Base-by-base conservation (phyloP, 441 rosid genomes). In the Rhodomyrtus psidioides region DNA sequence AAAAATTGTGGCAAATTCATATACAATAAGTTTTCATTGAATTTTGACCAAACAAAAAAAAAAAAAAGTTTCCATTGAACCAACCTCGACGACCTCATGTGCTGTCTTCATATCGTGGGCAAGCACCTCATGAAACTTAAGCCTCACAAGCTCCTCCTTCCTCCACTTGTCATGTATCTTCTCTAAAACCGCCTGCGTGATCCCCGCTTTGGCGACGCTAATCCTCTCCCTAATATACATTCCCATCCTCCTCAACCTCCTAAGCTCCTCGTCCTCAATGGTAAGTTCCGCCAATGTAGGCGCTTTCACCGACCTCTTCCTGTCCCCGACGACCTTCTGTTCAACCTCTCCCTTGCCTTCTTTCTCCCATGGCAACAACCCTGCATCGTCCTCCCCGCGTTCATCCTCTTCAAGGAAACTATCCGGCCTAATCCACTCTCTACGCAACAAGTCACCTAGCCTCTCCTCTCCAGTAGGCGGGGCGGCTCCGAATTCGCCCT, bases 91-190 rank as follows among this genome's bases (percentile, higher is more conserved):
- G 44, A 97, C 92, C 91, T 95, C 97, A 53, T 96, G 98, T 1
- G 98, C 99, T 28, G 98, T 97, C 90, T 88, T 96, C 99, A 97
- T 97, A 82, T 97, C 99, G 0, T 86, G 88, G 26, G 99, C 98
- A 39, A 98, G 97, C 55, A 92, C 93, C 89, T 98, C 99, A 28
- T 98, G 99, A 88, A 96, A 98, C 94, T 96, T 98, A 30, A 98
- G 94, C 92, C 98, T 93, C 57, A 94, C 98, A 54, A 98, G 90
- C 90, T 98, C 99, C 86, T 94, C 95, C 90, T 95, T 96, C 91
- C 98, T 94, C 99, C 99, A 98, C 53, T 88, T 93, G 88, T 95
- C 98, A 90, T 95, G 94, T 92, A 98, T 95, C 90, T 95, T 96
- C 91, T 94, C 94, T 90, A 96, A 83, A 81, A 98, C 95, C 1